Evolutionary conservation across 257 asterid species (phyloP), one percentile per base, ranked within the genome.

Genomic region (Eustoma russellianum): DNA sequence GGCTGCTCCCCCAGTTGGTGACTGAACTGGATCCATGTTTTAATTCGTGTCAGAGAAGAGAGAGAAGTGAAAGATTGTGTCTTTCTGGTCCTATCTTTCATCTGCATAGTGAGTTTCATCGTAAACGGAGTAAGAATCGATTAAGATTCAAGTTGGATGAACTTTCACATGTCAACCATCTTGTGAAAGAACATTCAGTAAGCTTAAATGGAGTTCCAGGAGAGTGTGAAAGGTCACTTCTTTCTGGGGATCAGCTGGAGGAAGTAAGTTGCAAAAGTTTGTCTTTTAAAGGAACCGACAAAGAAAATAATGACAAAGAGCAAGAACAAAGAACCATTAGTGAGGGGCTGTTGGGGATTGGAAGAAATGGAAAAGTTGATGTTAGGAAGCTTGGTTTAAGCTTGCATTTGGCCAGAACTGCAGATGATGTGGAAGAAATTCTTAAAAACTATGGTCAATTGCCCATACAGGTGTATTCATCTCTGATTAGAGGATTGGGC

Each of bases 381-480:
- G 95, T 88, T 57, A 81, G 87, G 57, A 82, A 71, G 2, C 66
- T 92, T 44, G 94, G 81, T 2, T 48, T 33, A 69, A 74, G 63
- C 38, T 67, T 92, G 43, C 80, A 71, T 54, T 57, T 59, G 6
- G 79, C 80, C 24, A 72, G 55, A 76, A 72, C 74, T 53, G 85
- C 80, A 0, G 91, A 88, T 61, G 95, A 88, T 52, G 86, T 82
- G 41, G 95, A 82, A 38, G 73, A 69, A 60, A 78, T 92, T 77
- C 71, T 92, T 11, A 66, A 71, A 71, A 79, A 65, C 62, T 81
- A 74, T 48, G 57, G 60, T 14, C 77, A 75, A 13, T 65, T 85
- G 15, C 97, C 97, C 5, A 93, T 91, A 64, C 98, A 79, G 62
- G 94, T 92, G 15, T 92, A 70, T 60, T 92, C 95, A 0, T 72